Conservation (phyloP, 495 filamentous ascomycete species). For the Podospora pseudopauciseta region DNA sequence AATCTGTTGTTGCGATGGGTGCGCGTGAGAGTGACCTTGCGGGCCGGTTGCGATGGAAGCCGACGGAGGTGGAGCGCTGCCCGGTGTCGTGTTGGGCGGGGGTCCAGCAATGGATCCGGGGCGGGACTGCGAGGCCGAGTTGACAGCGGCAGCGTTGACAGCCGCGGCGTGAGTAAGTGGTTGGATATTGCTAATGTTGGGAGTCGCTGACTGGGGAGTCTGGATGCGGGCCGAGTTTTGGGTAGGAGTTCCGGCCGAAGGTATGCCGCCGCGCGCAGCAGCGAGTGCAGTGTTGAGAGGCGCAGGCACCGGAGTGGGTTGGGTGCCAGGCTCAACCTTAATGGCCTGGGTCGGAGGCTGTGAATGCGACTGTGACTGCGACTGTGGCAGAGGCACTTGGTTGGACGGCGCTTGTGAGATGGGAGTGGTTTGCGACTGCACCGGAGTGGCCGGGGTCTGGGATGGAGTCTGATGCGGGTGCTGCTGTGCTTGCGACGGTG, state of each 20-base stretch:
- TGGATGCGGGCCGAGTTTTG: constrained; percentile 43
- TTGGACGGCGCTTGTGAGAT: constrained; percentile 20
- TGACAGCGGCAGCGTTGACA: constrained; percentile 31
- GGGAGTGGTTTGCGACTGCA: constrained; percentile 24
- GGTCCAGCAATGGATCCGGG: constrained; percentile 32
- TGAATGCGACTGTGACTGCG: constrained; percentile 32
- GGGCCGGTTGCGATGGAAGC: constrained; percentile 28
- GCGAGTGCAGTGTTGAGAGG: constrained; percentile 48
- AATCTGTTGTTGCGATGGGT: constrained; percentile 37
- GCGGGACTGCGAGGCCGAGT: constrained; percentile 37
- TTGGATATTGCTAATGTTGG: constrained; percentile 40
- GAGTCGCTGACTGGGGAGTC: constrained; percentile 46
- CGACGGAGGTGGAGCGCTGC: constrained; percentile 27
- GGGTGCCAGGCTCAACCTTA: constrained; percentile 42
- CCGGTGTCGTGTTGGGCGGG: constrained; percentile 3
- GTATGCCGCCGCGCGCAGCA: constrained; percentile 37
- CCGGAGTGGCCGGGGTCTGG: constrained; percentile 26
- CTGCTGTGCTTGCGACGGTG: constrained; percentile 9
- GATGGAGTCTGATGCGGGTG: constrained; percentile 20
- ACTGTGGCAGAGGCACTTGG: constrained; percentile 3
- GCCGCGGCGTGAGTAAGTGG: constrained; percentile 47
- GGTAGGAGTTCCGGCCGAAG: constrained; percentile 43
- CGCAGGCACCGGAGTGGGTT: constrained; percentile 34
- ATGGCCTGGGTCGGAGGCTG: constrained; percentile 30
- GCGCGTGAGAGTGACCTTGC: constrained; percentile 54